Evolutionary conservation across 169 alveolate genomes (phyloP), one percentile per base, ranked within the genome.

Genomic region (Plasmodium sp.): DNA sequence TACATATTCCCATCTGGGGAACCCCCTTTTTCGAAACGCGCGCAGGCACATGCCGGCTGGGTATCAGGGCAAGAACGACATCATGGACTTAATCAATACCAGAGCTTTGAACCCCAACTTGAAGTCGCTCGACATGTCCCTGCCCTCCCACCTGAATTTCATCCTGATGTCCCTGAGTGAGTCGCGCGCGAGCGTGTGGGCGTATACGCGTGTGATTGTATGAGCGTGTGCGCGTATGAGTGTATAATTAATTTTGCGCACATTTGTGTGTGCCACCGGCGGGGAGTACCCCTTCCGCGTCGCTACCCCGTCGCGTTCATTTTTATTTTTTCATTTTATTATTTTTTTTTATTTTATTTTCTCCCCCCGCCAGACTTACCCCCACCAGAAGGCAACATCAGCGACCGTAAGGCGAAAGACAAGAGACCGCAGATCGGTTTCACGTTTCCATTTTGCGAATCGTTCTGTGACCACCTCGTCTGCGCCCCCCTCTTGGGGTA

Each of bases 21-120:
- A 67, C 16, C 2, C n/a, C 41, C 16, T 36, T 80, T 80, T 84
- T 51, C 51, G 75, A n/a, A 36, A n/a, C n/a, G 6, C 31, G 14
- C 62, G 12, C 33, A 91, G 95, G 41, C 95, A 91, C 18, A 91
- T 91, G 95, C 95, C 95, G 3, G 58, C 41, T 45, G 92, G 92
- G 74, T 91, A 91, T 48, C 92, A 91, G 83, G 81, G 12, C 77
- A 91, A 91, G 56, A 22, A 81, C n/a, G 95, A 91, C 71, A 82
- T 91, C 54, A 9, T 81, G 77, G 92, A 82, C 18, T 33, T 91
- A 14, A 91, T 91, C 5, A 91, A 91, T 73, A 91, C 82, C 34
- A 80, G 92, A 71, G 43, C 84, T n/a, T 27, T 91, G 77, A 82
- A 81, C 36, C 41, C 92, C 18, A 80, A 82, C 22, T 81, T 91